Evolutionary conservation across 495 filamentous ascomycete genomes (phyloP), one percentile per base, ranked within the genome.

Genomic region (Hypoxylon perforatum): DNA sequence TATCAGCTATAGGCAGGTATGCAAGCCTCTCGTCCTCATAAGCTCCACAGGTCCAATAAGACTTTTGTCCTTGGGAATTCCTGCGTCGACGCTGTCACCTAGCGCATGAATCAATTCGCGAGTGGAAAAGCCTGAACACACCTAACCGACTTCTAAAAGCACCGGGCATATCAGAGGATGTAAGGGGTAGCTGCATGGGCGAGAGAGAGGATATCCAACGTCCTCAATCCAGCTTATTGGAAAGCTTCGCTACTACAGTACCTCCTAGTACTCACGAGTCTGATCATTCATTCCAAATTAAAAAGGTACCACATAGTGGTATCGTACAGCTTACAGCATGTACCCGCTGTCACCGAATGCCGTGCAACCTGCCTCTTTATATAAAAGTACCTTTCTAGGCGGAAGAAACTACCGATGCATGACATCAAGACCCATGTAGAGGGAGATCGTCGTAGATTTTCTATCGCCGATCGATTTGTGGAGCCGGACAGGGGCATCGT

Each of bases 361-460:
- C 22, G 18, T 53, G 39, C 50, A 10, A 54, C 51, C 9, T 30
- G 12, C 7, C 25, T 15, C 23, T 2, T n/a, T 38, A 1, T 11
- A 52, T 38, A 3, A 38, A 10, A 30, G 49, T 47, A 10, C 38
- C 48, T 45, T 30, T 60, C 7, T 15, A 61, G 47, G 48, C 22
- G 3, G 15, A 50, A 65, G 48, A 60, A 65, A 60, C 33, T 42
- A 49, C 57, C 63, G 57, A 55, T 46, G 51, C 51, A 67, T 57
- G 53, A 57, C 52, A 67, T 55, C 41, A 67, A 52, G 15, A 62
- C 28, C 65, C 65, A 41, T 67, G 58, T 25, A 28, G n/a, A n/a
- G n/a, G 50, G 39, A 52, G 58, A 67, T 67, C 53, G 17, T 55
- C 65, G 53, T 67, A 67, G 65, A 62, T 62, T 62, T 54, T 48